Conservation (phyloP, 2,329 filamentous ascomycete genomes). For the Ophiostoma pallidulum region DNA sequence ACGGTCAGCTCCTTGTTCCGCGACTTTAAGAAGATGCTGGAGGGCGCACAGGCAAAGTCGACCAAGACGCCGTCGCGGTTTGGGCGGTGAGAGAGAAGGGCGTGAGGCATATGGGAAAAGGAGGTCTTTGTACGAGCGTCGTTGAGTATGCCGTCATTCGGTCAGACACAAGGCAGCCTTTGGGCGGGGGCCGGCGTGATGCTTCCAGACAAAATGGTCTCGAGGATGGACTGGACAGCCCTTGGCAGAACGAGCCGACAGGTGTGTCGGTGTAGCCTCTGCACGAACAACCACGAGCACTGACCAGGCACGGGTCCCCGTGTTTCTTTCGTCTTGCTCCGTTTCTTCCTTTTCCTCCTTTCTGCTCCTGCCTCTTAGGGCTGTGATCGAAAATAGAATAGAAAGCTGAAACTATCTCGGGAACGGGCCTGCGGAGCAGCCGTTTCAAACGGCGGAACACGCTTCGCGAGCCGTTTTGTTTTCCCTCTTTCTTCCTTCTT, state of each 20-base stretch:
- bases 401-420: slow-evolving; percentile 11
- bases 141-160: too few relatives aligned
- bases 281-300: slow-evolving; percentile 2
- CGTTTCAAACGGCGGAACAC: slow-evolving; percentile 9
- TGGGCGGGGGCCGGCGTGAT: background rate
- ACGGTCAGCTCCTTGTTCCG: slow-evolving; percentile 53
- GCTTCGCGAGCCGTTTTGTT: background rate
- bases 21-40: slow-evolving; percentile 55
- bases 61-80: slow-evolving; percentile 12
- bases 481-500: background rate
- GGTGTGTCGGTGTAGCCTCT: background rate
- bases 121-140: too few relatives aligned
- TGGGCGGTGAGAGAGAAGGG: slow-evolving; percentile 10
- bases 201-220: slow-evolving; percentile 7
- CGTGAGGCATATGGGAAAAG: too few relatives aligned
- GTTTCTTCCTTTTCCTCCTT: too few relatives aligned
- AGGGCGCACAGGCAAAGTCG: slow-evolving; percentile 42
- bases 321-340: too few relatives aligned
- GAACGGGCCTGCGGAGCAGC: slow-evolving; percentile 9
- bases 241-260: too few relatives aligned
- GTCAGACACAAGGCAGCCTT: too few relatives aligned
- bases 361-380: too few relatives aligned
- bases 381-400: background rate
- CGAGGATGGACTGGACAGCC: too few relatives aligned
- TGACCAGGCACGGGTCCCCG: slow-evolving; percentile 5